These are phyloP conservation scores for Plasmodium gonderi DNA, from an alignment of 169 alveolate species.

Conservation along the genomic window DNA sequence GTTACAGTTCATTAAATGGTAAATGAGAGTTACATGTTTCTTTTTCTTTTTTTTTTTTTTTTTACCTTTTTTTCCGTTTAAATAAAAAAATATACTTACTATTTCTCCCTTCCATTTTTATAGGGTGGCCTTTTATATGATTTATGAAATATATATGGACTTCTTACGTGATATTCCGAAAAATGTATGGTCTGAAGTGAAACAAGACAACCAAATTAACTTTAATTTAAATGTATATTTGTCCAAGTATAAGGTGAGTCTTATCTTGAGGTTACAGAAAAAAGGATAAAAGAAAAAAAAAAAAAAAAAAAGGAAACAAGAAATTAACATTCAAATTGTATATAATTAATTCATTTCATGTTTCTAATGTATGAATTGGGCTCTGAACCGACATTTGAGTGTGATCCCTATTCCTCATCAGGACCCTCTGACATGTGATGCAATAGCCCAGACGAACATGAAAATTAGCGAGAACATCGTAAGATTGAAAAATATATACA, in stretches of 20 bases:
- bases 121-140: conserved; percentile 74
- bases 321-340: background rate
- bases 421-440: conserved; percentile 74
- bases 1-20: background rate
- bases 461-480: conserved; percentile 71
- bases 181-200: conserved; percentile 50
- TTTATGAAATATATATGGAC: conserved; percentile 59
- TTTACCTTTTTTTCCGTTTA: background rate
- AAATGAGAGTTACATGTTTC: background rate
- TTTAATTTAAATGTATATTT: conserved; percentile 53
- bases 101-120: background rate
- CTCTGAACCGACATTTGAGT: background rate
- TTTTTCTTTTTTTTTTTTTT: conserved; percentile 5
- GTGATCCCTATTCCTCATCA: background rate
- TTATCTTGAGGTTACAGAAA: too few species aligned
- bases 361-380: background rate
- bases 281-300: background rate
- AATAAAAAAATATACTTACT: background rate
- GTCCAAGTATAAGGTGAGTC: conserved; percentile 58
- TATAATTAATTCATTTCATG: background rate
- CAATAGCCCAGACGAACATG: conserved; percentile 72
- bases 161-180: conserved; percentile 44
- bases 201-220: conserved; percentile 50
- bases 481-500: background rate
- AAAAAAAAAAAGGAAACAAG: background rate